Base-by-base conservation (phyloP, 495 filamentous ascomycete species). In the Penicillium tannophilum region DNA sequence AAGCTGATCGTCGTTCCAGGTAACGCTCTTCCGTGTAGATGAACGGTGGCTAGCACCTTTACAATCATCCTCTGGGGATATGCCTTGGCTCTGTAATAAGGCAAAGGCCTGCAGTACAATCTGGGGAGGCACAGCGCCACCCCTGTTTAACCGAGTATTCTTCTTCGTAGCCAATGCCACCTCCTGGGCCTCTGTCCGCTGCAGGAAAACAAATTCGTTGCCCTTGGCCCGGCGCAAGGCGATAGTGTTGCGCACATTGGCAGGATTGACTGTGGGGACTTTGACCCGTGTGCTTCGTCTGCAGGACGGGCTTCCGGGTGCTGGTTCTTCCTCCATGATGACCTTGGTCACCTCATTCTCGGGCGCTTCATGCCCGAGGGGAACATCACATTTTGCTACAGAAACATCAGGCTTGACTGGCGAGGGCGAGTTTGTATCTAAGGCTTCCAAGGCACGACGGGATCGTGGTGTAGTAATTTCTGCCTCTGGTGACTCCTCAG, bases 61-160 rank as follows among this genome's bases (percentile, higher is more conserved):
- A 31, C 48, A 49, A 47, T 59, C 52, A 42, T 59, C 53, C 28
- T 56, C 52, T 23, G 57, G 43, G 3, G 43, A 33, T 3, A 39
- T 26, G 17, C 58, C 58, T 43, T 61, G 31, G 0, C 59, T 52
- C 10, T 62, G 41, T 10, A 64, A 42, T 45, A 66, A 66, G 6
- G 67, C 65, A 36, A 87, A 57, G 44, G 71, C 74, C 55, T 79
- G 67, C 6, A 88, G 68, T 24, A 65, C 71, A 41, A 73, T 56
- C 54, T 73, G 76, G 19, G 84, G 83, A 23, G 76, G 62, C 33
- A 83, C 60, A 17, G 81, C 68, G 55, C 76, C 74, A 12, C 84
- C 84, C 56, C 82, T 81, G 67, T 88, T 88, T 43, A 78, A 74
- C 39, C 76, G 71, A 10, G 85, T 88, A 62, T 88, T 87, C 5